Evolutionary conservation across 768 basidiomycete species (phyloP).

Genomic region (Tylopilus vinaceipallidus): DNA sequence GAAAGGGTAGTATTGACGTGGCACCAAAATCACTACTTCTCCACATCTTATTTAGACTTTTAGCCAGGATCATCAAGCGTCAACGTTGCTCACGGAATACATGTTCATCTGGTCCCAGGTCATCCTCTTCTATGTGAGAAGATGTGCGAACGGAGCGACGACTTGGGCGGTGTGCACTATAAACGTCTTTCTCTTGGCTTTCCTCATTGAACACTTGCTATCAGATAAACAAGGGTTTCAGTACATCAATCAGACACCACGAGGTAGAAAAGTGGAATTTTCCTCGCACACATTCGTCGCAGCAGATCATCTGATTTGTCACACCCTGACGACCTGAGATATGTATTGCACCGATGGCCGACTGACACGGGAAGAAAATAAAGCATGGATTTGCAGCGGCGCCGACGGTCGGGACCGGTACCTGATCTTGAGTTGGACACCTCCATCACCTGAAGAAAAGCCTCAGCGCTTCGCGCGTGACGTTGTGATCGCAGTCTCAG

Average conservation of each 20-base stretch:
- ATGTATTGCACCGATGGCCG: not conserved
- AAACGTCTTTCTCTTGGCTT: slow-evolving; percentile 23
- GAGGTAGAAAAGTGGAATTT: slow-evolving; percentile 19
- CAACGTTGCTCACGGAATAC: slow-evolving; percentile 10
- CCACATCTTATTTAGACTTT: slow-evolving; percentile 26
- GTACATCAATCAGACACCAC: slow-evolving; percentile 15
- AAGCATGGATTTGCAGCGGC: not conserved
- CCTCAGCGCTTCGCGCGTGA: not conserved
- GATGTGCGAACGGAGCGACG: slow-evolving; percentile 3
- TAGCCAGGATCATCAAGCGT: slow-evolving; percentile 20
- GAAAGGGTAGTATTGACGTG: slow-evolving; percentile 18
- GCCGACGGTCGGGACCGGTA: slow-evolving; percentile 15
- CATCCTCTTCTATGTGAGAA: slow-evolving; percentile 23
- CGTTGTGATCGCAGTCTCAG: not conserved
- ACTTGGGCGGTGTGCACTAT: slow-evolving; percentile 29
- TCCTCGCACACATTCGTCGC: slow-evolving; percentile 7
- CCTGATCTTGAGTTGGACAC: not conserved
- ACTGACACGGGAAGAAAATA: slow-evolving; percentile 5
- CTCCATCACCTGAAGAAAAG: not conserved
- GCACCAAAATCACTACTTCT: slow-evolving; percentile 3
- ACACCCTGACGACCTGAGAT: not conserved
- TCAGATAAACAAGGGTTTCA: slow-evolving; percentile 6
- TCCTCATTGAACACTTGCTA: slow-evolving; percentile 8
- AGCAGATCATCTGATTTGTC: slow-evolving; percentile 9
- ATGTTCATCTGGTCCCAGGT: slow-evolving; percentile 5